phyloP scores from a whole-genome alignment of 169 alveolate genomes.

The Plasmodium inui region DNA sequence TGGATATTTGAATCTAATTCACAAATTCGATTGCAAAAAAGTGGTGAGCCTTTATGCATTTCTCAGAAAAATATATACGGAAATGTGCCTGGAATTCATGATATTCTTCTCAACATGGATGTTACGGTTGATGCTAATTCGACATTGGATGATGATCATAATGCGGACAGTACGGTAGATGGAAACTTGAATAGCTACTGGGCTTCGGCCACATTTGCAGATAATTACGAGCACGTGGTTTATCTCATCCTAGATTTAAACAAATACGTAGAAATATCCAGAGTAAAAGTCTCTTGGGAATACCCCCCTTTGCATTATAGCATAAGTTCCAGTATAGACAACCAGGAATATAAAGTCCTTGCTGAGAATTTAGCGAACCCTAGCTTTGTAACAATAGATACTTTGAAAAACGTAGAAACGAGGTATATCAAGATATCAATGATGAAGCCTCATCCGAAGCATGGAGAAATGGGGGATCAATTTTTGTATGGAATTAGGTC shows the following conservation, averaged over 20 bases:
- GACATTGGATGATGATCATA: constrained; percentile 81
- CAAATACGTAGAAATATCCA: constrained; percentile 78
- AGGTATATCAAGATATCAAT: constrained; percentile 84
- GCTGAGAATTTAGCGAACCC: constrained; percentile 86
- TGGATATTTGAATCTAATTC: constrained; percentile 90
- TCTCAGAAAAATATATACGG: constrained; percentile 86
- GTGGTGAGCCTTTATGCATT: constrained; percentile 85
- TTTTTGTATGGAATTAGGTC: constrained; percentile 90
- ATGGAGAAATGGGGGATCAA: constrained; percentile 87
- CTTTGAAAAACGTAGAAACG: constrained; percentile 83
- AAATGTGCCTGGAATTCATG: constrained; percentile 87
- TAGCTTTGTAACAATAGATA: constrained; percentile 82
- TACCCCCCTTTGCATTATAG: constrained; percentile 90
- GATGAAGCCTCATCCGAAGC: constrained; percentile 90
- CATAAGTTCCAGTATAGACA: constrained; percentile 88
- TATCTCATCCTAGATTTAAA: constrained; percentile 84
- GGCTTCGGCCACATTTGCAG: constrained; percentile 90
- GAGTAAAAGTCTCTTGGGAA: constrained; percentile 91
- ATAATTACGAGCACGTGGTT: constrained; percentile 80
- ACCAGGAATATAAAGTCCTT: constrained; percentile 79
- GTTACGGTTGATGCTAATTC: constrained; percentile 76
- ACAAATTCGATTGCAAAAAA: constrained; percentile 84
- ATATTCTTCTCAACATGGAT: constrained; percentile 78
- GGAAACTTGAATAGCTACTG: constrained; percentile 90
- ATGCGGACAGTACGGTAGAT: constrained; percentile 87